Base-by-base conservation (phyloP, 2,329 filamentous ascomycete species). In the Pseudogymnoascus sp. region DNA sequence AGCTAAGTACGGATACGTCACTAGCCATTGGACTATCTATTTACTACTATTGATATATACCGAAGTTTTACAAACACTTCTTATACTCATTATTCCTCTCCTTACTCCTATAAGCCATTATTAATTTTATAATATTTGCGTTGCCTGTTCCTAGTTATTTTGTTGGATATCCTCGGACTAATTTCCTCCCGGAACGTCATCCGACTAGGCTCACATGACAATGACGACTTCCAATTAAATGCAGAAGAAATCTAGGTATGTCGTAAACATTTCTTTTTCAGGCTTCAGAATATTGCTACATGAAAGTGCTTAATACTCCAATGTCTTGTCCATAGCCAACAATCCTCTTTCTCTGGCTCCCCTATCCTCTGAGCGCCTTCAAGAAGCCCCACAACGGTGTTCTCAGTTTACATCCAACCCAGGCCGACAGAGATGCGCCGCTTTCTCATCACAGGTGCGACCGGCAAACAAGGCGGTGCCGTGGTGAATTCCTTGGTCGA, bases 391-490 rank as follows among this genome's bases (percentile, higher is more conserved):
- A 43, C 10, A 11, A 6, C 8, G 40, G 16, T 10, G 16, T 43
- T 46, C 41, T 26, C 7, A 24, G 11, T 26, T 14, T 26, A 8
- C 19, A n/a, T 26, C 4, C 41, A 26, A 26, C 41, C n/a, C 14
- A 16, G 46, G 46, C 14, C 31, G n/a, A 40, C n/a, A 19, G 24
- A 16, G 24, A 37, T 60, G 26, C 33, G 24, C 12, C 40, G 61
- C 31, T 56, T 75, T 53, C 70, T 76, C 37, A 66, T 75, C 40
- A 68, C 70, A 7, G 74, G 74, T 26, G 73, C 73, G 33, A 75
- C 74, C 2, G 75, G 75, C 41, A 73, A 71, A 40, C 74, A 76
- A 70, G 75, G 74, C 22, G 66, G 71, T n/a, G 68, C 71, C 11
- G 69, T 73, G 26, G 67, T 75, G 53, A 67, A 67, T 28, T 53